phyloP scores from a whole-genome alignment of 2,329 filamentous ascomycete genomes.

The Lecanicillium sp. region DNA sequence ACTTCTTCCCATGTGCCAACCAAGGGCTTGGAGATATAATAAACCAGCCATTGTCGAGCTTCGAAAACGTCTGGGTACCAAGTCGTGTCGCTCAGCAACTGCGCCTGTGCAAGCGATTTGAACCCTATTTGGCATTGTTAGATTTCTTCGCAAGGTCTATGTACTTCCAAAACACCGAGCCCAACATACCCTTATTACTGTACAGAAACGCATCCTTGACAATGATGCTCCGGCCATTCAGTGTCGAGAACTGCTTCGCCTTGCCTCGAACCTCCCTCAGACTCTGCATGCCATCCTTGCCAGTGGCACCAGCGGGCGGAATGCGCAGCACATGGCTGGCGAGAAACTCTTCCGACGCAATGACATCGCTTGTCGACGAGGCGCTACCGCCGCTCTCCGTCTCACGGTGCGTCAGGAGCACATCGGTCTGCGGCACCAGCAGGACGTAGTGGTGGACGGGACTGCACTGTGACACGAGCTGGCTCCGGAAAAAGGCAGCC shows the following conservation, averaged over 20 bases:
- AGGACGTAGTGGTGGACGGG: slow-evolving; percentile 89
- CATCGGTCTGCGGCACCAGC: slow-evolving; percentile 87
- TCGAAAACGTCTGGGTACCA: slow-evolving; percentile 89
- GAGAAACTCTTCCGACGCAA: slow-evolving; percentile 87
- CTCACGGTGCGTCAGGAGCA: slow-evolving; percentile 80
- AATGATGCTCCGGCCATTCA: slow-evolving; percentile 88
- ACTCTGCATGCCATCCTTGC: slow-evolving; percentile 50
- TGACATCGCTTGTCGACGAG: slow-evolving; percentile 67
- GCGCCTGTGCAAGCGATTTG: slow-evolving; percentile 82
- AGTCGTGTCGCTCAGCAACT: slow-evolving; percentile 72
- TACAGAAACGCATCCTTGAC: slow-evolving; percentile 90
- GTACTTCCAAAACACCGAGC: neutral
- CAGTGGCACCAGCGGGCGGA: slow-evolving; percentile 45
- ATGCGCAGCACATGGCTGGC: slow-evolving; percentile 93
- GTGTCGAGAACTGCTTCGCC: slow-evolving; percentile 85
- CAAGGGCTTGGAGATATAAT: slow-evolving; percentile 87
- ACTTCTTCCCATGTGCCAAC: slow-evolving; percentile 75
- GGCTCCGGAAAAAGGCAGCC: slow-evolving; percentile 96
- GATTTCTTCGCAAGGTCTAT: slow-evolving; percentile 1
- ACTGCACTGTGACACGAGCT: slow-evolving; percentile 82
- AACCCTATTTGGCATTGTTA: slow-evolving; percentile 54
- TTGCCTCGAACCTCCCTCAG: slow-evolving; percentile 84
- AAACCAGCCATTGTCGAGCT: slow-evolving; percentile 88
- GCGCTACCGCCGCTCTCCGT: slow-evolving; percentile 72
- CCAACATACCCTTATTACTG: slow-evolving; percentile 77